Evolutionary conservation across 169 alveolate species (phyloP).

Genomic region (Theileria annulata): DNA sequence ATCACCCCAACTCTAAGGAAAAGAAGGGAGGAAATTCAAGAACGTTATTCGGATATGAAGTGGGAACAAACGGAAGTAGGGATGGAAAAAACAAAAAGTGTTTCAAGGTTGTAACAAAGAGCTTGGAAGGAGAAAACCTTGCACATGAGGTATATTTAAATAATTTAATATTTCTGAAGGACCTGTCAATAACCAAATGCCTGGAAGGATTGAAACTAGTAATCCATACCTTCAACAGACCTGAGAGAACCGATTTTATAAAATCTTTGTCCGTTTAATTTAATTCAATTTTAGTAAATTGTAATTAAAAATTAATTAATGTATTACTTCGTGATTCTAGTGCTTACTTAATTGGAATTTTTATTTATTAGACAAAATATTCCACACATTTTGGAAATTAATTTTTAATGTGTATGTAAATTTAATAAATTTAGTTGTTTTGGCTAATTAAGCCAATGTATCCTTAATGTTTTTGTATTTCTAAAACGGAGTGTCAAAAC

Average conservation of each 20-base stretch:
- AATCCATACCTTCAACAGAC: constrained; percentile 49
- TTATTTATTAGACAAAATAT: not conserved
- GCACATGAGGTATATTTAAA: constrained; percentile 22
- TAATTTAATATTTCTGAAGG: constrained; percentile 14
- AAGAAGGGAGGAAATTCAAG: constrained; percentile 55
- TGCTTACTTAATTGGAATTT: not conserved
- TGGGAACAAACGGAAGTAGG: constrained; percentile 47
- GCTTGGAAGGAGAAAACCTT: constrained; percentile 30
- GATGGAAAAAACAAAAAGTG: constrained; percentile 61
- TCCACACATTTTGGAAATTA: not conserved
- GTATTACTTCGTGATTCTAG: constrained; percentile 13
- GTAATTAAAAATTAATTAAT: not conserved
- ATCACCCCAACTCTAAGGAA: constrained; percentile 52
- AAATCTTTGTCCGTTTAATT: constrained; percentile 18
- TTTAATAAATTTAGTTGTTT: not conserved
- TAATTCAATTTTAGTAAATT: not conserved
- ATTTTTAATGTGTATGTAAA: not conserved
- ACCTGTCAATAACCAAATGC: constrained; percentile 64
- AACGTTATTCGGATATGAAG: constrained; percentile 41
- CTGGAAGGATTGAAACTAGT: constrained; percentile 48
- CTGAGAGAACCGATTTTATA: constrained; percentile 36
- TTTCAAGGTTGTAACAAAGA: constrained; percentile 34
- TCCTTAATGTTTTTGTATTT: not conserved
- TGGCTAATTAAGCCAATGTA: not conserved
- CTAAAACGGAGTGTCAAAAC: not conserved